Conservation (phyloP, 306 rosid genomes). For the Vicia faba region DNA sequence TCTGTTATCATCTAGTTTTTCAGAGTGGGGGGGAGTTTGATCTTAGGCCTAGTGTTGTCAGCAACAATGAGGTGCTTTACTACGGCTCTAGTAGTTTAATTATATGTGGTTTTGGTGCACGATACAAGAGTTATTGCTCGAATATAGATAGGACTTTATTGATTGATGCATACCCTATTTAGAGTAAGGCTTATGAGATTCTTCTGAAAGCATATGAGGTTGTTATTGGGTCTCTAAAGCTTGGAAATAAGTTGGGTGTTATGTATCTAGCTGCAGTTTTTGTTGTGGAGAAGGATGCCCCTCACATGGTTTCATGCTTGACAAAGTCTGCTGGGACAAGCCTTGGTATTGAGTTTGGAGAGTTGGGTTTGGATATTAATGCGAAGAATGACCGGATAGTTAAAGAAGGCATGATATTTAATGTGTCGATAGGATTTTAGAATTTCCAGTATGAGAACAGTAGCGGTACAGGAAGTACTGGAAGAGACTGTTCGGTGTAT, state of each 20-base stretch:
- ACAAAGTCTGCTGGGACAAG: conserved; percentile 93
- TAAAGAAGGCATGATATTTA: conserved; percentile 83
- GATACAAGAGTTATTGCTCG: conserved; percentile 91
- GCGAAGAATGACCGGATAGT: conserved; percentile 73
- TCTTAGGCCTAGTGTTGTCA: conserved; percentile 96
- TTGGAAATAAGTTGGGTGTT: conserved; percentile 66
- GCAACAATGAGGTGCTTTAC: conserved; percentile 76
- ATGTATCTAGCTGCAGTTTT: conserved; percentile 79
- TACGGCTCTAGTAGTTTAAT: conserved; percentile 84
- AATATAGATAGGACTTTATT: conserved; percentile 81
- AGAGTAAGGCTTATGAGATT: conserved; percentile 84
- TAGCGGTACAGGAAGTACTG: no score
- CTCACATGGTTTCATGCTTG: conserved; percentile 65
- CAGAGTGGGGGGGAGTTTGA: conserved; percentile 98
- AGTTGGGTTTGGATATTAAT: conserved; percentile 82
- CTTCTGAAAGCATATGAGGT: conserved; percentile 88
- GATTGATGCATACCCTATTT: conserved; percentile 80
- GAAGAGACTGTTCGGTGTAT: no score
- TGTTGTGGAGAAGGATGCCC: conserved; percentile 76
- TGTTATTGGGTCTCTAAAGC: conserved; percentile 69
- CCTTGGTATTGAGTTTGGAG: conserved; percentile 96
- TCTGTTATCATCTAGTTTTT: conserved; percentile 89
- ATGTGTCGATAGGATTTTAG: conserved; percentile 87
- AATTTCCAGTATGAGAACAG: conserved; percentile 57
- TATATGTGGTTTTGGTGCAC: conserved; percentile 87